These are phyloP conservation scores for Panaeolus papilionaceus DNA, from an alignment of 768 basidiomycete species.

Conservation along the genomic window DNA sequence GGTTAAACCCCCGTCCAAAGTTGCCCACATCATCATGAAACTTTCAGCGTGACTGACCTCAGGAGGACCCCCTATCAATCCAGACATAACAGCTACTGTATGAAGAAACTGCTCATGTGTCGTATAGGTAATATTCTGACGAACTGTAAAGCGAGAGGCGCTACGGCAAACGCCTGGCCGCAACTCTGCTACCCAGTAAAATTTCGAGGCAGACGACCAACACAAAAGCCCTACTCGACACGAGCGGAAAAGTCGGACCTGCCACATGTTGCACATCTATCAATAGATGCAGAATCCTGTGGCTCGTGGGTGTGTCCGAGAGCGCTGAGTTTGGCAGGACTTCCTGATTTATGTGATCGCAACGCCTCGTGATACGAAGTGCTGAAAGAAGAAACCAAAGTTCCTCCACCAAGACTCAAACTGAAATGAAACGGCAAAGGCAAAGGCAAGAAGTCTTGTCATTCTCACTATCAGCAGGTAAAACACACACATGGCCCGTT, in stretches of 20 bases:
- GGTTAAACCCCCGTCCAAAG: neutral
- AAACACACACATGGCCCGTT: neutral
- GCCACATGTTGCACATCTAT: neutral
- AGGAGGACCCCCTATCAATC: neutral
- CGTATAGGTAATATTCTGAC: neutral
- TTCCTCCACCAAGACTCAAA: neutral
- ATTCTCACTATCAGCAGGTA: conserved; percentile 7
- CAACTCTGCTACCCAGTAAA: neutral
- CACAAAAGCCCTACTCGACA: neutral
- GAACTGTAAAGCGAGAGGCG: neutral
- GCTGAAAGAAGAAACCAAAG: conserved; percentile 6
- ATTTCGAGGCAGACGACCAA: neutral
- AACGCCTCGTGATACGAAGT: conserved; percentile 14
- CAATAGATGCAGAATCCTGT: neutral
- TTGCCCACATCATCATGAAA: neutral
- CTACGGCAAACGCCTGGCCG: neutral
- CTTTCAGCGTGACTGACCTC: neutral
- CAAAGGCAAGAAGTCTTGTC: conserved; percentile 1
- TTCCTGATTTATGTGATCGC: conserved; percentile 4
- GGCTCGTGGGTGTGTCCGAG: neutral
- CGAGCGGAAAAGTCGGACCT: neutral
- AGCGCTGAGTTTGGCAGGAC: conserved; percentile 12
- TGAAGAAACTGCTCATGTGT: neutral
- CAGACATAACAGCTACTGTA: neutral
- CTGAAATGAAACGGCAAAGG: conserved; percentile 1